These are phyloP conservation scores for Oryza glumipatula DNA, from an alignment of 176 grass and related monocot species.

Conservation along the genomic window DNA sequence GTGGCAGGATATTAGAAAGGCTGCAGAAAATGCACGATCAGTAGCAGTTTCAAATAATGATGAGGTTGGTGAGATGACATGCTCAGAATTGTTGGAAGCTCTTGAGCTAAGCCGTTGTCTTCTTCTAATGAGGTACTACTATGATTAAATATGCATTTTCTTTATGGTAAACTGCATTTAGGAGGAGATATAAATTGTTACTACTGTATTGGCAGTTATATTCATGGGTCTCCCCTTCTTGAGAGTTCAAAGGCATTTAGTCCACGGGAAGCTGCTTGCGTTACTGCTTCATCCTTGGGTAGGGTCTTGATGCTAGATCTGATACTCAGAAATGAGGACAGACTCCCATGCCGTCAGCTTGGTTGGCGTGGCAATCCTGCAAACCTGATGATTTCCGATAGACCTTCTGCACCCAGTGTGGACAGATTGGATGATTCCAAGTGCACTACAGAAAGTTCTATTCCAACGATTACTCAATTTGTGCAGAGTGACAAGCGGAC, in stretches of 20 bases:
- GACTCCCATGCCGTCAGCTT: constrained; percentile 87
- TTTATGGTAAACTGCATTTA: constrained; percentile 5
- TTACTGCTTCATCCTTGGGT: constrained; percentile 72
- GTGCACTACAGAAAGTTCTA: constrained; percentile 27
- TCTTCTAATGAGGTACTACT: constrained; percentile 91
- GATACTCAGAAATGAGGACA: constrained; percentile 91
- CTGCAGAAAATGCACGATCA: constrained; percentile 76
- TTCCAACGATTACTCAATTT: constrained; percentile 46
- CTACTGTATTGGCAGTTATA: constrained; percentile 62
- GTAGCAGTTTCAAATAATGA: constrained; percentile 63
- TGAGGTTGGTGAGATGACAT: constrained; percentile 82
- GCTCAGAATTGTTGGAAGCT: constrained; percentile 93
- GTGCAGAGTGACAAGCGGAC: constrained; percentile 58
- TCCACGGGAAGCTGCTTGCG: constrained; percentile 55
- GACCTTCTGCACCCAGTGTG: constrained; percentile 29
- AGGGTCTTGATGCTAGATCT: constrained; percentile 91
- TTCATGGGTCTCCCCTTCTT: constrained; percentile 90
- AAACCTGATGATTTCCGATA: constrained; percentile 83
- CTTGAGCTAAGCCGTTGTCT: constrained; percentile 95
- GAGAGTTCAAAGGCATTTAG: constrained; percentile 86
- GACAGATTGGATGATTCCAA: constrained; percentile 43
- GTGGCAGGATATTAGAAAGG: constrained; percentile 77
- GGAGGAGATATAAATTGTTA: constrained; percentile 32
- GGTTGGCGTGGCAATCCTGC: constrained; percentile 94
- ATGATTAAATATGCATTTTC: constrained; percentile 31